These are phyloP conservation scores for Phaeosphaeriaceae sp. DNA, from an alignment of 2,329 filamentous ascomycete species.

Conservation along the genomic window DNA sequence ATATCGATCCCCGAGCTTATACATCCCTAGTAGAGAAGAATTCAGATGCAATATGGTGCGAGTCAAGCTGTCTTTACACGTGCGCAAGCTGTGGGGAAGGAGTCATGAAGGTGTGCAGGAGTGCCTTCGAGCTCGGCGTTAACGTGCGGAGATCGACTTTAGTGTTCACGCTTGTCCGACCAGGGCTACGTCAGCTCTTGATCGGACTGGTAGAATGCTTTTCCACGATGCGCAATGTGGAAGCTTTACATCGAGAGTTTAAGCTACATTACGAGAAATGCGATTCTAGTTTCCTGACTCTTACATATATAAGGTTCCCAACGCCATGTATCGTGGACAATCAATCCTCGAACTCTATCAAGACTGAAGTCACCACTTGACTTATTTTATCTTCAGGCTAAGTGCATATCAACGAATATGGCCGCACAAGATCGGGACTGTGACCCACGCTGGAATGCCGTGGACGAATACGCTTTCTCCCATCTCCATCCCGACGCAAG, in stretches of 20 bases:
- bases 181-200: neutral
- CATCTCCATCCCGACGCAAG: constrained; percentile 41
- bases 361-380: no score
- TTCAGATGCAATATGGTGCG: neutral
- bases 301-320: neutral
- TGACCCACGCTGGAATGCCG: constrained; percentile 48
- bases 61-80: neutral
- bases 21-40: neutral
- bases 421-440: constrained; percentile 23
- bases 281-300: neutral
- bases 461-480: constrained; percentile 46
- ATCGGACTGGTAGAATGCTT: constrained; percentile 5
- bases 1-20: neutral
- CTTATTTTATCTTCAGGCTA: no score
- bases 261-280: neutral
- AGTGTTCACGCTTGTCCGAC: neutral
- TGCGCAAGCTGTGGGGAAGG: neutral
- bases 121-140: neutral
- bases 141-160: neutral
- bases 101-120: neutral
- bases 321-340: no score
- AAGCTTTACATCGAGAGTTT: constrained; percentile 5
- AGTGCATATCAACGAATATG: neutral
- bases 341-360: no score
- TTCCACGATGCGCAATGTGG: constrained; percentile 2